A percentile compares a stretch with the other conserved stretches of the same genome.
Evolutionary conservation across 192 early-diverging fungal genomes (phyloP).

Genomic region (Backusella australiensis): DNA sequence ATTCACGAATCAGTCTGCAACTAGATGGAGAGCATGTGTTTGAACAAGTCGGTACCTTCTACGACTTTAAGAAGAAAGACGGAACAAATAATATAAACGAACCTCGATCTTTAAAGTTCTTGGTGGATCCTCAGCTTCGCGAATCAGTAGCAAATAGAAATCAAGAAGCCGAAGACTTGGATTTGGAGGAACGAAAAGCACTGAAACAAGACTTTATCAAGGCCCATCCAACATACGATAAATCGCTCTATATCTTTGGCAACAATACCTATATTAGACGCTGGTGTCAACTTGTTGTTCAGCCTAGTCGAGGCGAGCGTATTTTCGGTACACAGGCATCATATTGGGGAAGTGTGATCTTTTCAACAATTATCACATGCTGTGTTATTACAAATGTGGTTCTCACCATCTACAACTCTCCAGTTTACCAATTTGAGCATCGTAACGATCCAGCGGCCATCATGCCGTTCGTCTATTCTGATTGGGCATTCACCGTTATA

Average conservation of each 20-base stretch:
- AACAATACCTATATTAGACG: slow-evolving; percentile 43
- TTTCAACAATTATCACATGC: slow-evolving; percentile 42
- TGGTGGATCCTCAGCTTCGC: slow-evolving; percentile 20
- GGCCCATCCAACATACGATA: slow-evolving; percentile 47
- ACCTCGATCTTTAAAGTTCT: slow-evolving; percentile 17
- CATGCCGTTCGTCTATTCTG: slow-evolving; percentile 27
- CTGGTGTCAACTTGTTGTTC: slow-evolving; percentile 48
- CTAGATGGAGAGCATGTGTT: slow-evolving; percentile 20
- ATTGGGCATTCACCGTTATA: slow-evolving; percentile 47
- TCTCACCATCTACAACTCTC: slow-evolving; percentile 43
- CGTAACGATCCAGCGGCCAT: not conserved
- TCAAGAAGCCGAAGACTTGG: slow-evolving; percentile 25
- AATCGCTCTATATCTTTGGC: slow-evolving; percentile 52
- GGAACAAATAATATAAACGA: slow-evolving; percentile 6
- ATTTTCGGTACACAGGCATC: slow-evolving; percentile 43
- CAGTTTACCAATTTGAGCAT: slow-evolving; percentile 46
- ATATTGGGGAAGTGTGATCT: slow-evolving; percentile 38
- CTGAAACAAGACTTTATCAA: slow-evolving; percentile 39
- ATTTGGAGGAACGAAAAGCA: slow-evolving; percentile 40
- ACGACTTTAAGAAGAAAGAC: slow-evolving; percentile 18
- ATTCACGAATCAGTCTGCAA: slow-evolving; percentile 12
- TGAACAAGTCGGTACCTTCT: slow-evolving; percentile 24
- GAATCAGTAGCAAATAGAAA: slow-evolving; percentile 18
- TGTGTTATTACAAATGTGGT: slow-evolving; percentile 50
- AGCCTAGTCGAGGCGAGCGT: slow-evolving; percentile 47